phyloP scores from a whole-genome alignment of 768 basidiomycete genomes.

The Suillus brevipes region DNA sequence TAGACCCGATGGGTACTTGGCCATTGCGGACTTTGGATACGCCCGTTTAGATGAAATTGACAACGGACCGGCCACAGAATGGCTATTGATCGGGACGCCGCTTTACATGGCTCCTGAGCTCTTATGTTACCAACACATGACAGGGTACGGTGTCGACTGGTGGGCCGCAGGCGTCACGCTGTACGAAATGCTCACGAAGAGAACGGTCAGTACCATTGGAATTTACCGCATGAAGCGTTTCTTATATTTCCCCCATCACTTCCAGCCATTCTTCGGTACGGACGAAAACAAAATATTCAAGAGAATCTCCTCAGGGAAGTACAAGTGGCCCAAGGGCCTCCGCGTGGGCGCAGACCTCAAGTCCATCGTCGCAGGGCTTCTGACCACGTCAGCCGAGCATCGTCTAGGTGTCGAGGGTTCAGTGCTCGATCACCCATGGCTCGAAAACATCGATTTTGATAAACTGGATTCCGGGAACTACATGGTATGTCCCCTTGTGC shows the following conservation, averaged over 20 bases:
- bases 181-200: conserved; percentile 52
- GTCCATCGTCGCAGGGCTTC: conserved; percentile 42
- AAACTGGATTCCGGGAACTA: conserved; percentile 45
- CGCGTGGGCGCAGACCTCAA: conserved; percentile 42
- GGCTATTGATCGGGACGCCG: conserved; percentile 44
- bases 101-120: conserved; percentile 54
- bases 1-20: conserved; percentile 55
- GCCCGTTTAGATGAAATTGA: conserved; percentile 26
- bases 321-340: conserved; percentile 40
- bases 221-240: neutral
- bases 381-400: conserved; percentile 28
- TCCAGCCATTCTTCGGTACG: conserved; percentile 16
- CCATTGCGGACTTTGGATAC: conserved; percentile 53
- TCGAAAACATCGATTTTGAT: conserved; percentile 47
- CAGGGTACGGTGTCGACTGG: conserved; percentile 49
- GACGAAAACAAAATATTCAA: conserved; percentile 27
- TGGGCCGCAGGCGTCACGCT: conserved; percentile 52
- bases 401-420: conserved; percentile 41
- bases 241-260: neutral
- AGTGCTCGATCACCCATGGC: conserved; percentile 46
- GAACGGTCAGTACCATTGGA: conserved; percentile 27
- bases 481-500: conserved; percentile 37
- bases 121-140: conserved; percentile 20
- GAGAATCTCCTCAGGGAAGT: conserved; percentile 25
- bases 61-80: conserved; percentile 22